Evolutionary conservation across 257 asterid genomes (phyloP), one percentile per base, ranked within the genome.

Genomic region (Capsicum baccatum): DNA sequence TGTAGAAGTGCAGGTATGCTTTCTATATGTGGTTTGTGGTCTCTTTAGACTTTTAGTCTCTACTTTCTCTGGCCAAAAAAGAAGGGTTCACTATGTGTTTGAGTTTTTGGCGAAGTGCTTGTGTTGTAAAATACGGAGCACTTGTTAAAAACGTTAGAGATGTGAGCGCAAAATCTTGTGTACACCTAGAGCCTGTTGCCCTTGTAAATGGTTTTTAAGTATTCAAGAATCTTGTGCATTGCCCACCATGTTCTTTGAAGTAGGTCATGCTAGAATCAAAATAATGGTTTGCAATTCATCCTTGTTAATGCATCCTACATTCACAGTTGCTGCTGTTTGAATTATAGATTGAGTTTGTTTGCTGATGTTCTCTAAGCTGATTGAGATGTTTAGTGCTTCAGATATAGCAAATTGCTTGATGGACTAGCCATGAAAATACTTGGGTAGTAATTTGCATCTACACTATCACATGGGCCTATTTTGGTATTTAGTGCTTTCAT

Each of bases 1-100:
- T 73, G 93, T 93, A 84, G 98, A 94, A 92, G 93, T 93, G 21
- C 90, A 94, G 98, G 98, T 93, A 85, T 50, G 8, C 71, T 9
- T 66, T 80, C 47, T 47, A 58, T 2, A 9, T n/a, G 9, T 59
- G 15, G 76, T 69, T 63, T 17, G 57, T 50, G 83, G 48, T 21
- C 39, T 19, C 58, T 35, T 48, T 48, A 47, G n/a, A 26, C n/a
- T 73, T 44, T 16, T 57, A 11, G 7, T 82, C 21, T 64, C 74
- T 80, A 37, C 10, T n/a, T 37, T n/a, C 44, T 37, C 9, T 73
- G 58, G 59, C 59, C 59, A 73, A 73, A 14, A 73, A 47, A 37
- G 17, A 6, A 73, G 17, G 59, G 21, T 50, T 74, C 14, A 8
- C 17, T 50, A 6, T 26, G 81, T 2, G 7, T 48, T 44, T 13